Conservation (phyloP, 2,329 filamentous ascomycete genomes). For the Arthrobotrys entomopaga region DNA sequence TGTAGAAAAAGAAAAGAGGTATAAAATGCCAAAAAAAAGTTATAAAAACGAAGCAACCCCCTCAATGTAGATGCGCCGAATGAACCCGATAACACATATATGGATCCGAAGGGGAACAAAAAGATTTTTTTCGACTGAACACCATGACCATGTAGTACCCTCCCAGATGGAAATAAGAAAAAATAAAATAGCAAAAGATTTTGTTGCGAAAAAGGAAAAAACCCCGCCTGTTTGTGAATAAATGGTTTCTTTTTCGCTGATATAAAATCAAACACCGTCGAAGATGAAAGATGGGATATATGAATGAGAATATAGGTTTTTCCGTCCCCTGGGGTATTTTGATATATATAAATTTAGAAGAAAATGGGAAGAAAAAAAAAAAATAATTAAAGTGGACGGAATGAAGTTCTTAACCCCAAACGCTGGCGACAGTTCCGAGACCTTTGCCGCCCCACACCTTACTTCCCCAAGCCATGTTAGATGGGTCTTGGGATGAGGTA, state of each 20-base stretch:
- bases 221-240: conserved; percentile 49
- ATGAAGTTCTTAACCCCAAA: conserved; percentile 57
- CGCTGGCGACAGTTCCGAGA: conserved; percentile 58
- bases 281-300: conserved; percentile 55
- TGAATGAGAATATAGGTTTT: conserved; percentile 52
- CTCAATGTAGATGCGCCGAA: conserved; percentile 55
- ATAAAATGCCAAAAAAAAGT: conserved; percentile 44
- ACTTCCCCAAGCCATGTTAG: conserved; percentile 58
- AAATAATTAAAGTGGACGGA: conserved; percentile 10
- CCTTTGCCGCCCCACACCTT: conserved; percentile 59
- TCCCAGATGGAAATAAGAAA: conserved; percentile 55
- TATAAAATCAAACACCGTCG: conserved; percentile 55
- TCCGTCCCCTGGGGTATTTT: conserved; percentile 42
- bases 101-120: conserved; percentile 54
- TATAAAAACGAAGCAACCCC: conserved; percentile 53
- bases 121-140: conserved; percentile 55
- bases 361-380: conserved; percentile 17
- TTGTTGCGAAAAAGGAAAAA: conserved; percentile 44
- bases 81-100: conserved; percentile 56
- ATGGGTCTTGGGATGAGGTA: conserved; percentile 56
- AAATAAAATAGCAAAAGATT: conserved; percentile 24
- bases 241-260: conserved; percentile 51
- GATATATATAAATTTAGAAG: conserved; percentile 25
- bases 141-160: conserved; percentile 55
- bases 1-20: conserved; percentile 48